These are phyloP conservation scores for Acacia melanoxylon DNA, from an alignment of 306 rosid species.

Conservation along the genomic window DNA sequence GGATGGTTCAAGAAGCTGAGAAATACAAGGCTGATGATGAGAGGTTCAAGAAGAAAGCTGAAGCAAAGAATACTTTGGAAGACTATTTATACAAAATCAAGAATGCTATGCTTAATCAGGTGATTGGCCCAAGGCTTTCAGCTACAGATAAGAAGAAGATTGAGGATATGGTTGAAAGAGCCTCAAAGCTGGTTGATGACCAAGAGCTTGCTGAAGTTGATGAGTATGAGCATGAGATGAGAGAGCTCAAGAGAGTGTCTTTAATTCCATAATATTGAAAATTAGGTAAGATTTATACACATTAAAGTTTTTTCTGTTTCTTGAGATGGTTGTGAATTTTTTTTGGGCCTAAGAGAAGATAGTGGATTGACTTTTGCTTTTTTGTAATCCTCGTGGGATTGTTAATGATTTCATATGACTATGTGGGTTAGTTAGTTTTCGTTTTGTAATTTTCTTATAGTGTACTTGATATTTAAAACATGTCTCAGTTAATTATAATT, in stretches of 20 bases:
- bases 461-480: no score
- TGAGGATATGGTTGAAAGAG: background rate
- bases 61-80: background rate
- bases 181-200: background rate
- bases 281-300: background rate
- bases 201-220: background rate
- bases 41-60: background rate
- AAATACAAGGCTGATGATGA: background rate
- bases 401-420: no score
- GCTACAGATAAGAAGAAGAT: background rate
- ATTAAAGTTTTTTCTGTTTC: no score
- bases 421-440: no score
- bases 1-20: background rate
- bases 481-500: no score
- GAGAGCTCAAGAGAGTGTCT: background rate
- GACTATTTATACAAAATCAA: background rate
- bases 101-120: background rate
- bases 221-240: background rate
- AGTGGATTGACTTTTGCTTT: background rate
- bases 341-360: background rate
- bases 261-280: background rate
- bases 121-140: background rate
- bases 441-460: no score
- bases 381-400: no score
- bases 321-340: background rate